Percentiles rank a stretch among this genome's conserved stretches.
Evolutionary conservation across 1,139 yeast genomes (phyloP).

Genomic region (Saccharomyces hybrid): DNA sequence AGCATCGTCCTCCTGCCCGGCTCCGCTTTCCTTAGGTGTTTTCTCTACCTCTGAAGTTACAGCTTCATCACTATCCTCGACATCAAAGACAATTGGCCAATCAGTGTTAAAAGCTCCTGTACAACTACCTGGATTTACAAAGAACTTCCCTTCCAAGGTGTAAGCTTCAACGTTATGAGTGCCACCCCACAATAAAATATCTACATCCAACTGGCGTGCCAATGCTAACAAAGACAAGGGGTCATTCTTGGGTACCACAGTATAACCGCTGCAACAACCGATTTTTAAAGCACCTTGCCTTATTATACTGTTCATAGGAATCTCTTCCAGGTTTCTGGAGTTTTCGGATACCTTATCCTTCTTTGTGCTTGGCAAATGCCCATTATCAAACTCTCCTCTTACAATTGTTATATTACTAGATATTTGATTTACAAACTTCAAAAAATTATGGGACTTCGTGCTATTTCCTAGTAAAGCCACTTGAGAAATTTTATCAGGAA

Average conservation of each 20-base stretch:
- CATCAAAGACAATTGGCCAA: slow-evolving; percentile 38
- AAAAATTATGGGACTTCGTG: slow-evolving; percentile 58
- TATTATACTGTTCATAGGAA: slow-evolving; percentile 63
- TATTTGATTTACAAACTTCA: slow-evolving; percentile 55
- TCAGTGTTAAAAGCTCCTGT: slow-evolving; percentile 77
- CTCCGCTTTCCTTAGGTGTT: neutral
- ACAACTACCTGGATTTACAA: slow-evolving; percentile 91
- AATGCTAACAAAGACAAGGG: slow-evolving; percentile 74
- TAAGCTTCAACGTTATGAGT: slow-evolving; percentile 90
- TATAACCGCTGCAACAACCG: slow-evolving; percentile 81
- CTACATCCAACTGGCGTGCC: slow-evolving; percentile 89
- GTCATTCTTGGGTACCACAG: slow-evolving; percentile 76
- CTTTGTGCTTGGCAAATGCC: slow-evolving; percentile 41
- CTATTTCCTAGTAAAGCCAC: slow-evolving; percentile 83
- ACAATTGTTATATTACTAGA: slow-evolving; percentile 71
- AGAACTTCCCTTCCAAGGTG: slow-evolving; percentile 84
- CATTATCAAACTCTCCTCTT: slow-evolving; percentile 63
- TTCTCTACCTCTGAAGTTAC: neutral
- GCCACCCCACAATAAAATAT: slow-evolving; percentile 92
- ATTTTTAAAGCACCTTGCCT: slow-evolving; percentile 64
- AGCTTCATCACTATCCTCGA: neutral
- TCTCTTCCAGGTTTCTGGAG: slow-evolving; percentile 29
- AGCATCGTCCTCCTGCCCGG: neutral
- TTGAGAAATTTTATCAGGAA: slow-evolving; percentile 75
- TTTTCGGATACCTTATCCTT: slow-evolving; percentile 41